Evolutionary conservation across 768 basidiomycete genomes (phyloP).

Genomic region (Suillus occidentalis): DNA sequence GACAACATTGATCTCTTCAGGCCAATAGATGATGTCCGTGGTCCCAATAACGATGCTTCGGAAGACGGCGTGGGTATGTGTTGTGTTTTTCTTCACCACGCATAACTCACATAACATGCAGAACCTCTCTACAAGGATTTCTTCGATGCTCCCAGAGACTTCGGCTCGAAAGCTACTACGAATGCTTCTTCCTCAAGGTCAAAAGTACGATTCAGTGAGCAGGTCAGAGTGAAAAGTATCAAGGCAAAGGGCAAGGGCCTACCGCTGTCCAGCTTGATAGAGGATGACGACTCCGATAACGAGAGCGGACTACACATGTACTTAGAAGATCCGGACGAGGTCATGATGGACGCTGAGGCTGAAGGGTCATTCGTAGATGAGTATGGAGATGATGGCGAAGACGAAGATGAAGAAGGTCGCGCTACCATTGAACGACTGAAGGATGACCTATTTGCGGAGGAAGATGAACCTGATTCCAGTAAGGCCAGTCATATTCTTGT

Average conservation of each 20-base stretch:
- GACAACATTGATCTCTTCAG: constrained; percentile 67
- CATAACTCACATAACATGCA: constrained; percentile 26
- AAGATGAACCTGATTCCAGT: constrained; percentile 33
- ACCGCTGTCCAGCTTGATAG: constrained; percentile 44
- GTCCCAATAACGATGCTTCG: constrained; percentile 46
- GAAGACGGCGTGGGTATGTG: constrained; percentile 42
- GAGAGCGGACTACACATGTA: constrained; percentile 38
- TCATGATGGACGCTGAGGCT: constrained; percentile 28
- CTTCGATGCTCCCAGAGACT: constrained; percentile 61
- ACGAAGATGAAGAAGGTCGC: constrained; percentile 30
- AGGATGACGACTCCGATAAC: constrained; percentile 34
- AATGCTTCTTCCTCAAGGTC: constrained; percentile 9
- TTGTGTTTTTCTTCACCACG: constrained; percentile 1
- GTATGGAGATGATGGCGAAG: constrained; percentile 22
- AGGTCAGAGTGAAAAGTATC: constrained; percentile 81
- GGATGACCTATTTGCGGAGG: constrained; percentile 77
- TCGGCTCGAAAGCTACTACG: constrained; percentile 18
- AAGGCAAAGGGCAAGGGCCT: constrained; percentile 67
- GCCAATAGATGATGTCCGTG: constrained; percentile 46
- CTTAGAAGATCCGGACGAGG: constrained; percentile 38
- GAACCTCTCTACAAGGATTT: constrained; percentile 77
- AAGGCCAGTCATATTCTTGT: neutral
- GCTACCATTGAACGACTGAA: constrained; percentile 69
- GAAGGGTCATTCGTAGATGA: constrained; percentile 25
- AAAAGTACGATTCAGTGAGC: constrained; percentile 77